Base-by-base conservation (phyloP, 75 land plant genomes). In the Cunninghamia lanceolata region DNA sequence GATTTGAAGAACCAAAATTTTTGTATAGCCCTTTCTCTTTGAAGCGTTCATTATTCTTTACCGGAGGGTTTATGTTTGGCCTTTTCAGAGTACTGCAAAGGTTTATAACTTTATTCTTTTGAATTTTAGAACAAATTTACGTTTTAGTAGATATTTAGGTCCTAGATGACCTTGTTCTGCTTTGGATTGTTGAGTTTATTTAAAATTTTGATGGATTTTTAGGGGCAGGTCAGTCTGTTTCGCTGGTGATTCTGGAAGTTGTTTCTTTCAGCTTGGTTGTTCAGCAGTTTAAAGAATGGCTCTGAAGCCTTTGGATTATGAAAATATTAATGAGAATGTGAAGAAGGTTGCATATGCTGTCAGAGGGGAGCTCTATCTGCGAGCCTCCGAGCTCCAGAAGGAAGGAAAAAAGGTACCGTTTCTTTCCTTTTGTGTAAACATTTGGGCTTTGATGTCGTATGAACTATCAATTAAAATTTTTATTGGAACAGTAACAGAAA, bases 351-450 rank as follows among this genome's bases (percentile, higher is more conserved):
- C 92, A 39, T 98, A 98, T 91, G 99, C 99, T 82, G 97, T 98
- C 34, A 89, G 99, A 80, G 99, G 99, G 19, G 97, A 98, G 92
- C 91, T 98, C 45, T 98, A 98, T 91, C 91, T 98, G 76, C 93
- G 97, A 34, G 99, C 99, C 77, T 95, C 99, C 14, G 99, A 98
- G 92, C 99, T 98, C 34, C 99, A 98, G 88, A 95, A 98, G 88
- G 99, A 96, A 87, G 99, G 99, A 47, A 98, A 98, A 85, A 98
- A 96, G 99, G 99, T 98, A 30, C 10, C 1, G 40, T 80, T 40
- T 40, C 25, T 80, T 25, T 9, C 45, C 15, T 80, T 73, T 73
- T 73, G 38, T 73, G 36, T 30, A 25, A 13, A 32, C 13, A 73
- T 13, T 28, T 40, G 47, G 47, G 46, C 19, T 6, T 80, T 35